Percentiles rank a stretch among this genome's conserved stretches.
Conservation (phyloP, 306 rosid species). For the Cotoneaster glaucophyllus region DNA sequence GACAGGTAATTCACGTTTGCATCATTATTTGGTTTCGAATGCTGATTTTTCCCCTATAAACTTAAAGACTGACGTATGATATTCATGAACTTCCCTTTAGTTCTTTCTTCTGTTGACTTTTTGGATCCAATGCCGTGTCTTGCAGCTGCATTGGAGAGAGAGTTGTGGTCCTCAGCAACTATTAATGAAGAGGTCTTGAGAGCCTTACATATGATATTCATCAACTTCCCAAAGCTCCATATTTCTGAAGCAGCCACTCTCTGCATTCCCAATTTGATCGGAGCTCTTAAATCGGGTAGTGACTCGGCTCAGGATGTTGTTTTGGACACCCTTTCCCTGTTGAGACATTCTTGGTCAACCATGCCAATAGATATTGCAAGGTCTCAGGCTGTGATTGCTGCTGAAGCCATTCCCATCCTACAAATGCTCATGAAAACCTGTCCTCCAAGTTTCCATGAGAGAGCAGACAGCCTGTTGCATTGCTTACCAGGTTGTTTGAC, state of each 20-base stretch:
- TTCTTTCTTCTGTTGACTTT: background rate
- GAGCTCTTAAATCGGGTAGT: conserved; percentile 84
- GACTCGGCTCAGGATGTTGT: conserved; percentile 89
- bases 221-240: conserved; percentile 91
- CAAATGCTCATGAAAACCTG: conserved; percentile 98
- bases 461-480: conserved; percentile 88
- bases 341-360: conserved; percentile 89
- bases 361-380: conserved; percentile 82
- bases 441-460: conserved; percentile 96
- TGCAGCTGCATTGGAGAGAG: conserved; percentile 95
- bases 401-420: conserved; percentile 93
- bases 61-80: background rate
- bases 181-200: conserved; percentile 89
- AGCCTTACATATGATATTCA: conserved; percentile 80
- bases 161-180: conserved; percentile 85
- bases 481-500: conserved; percentile 98
- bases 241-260: conserved; percentile 89
- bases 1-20: conserved; percentile 50
- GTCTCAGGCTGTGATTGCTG: conserved; percentile 82
- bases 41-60: background rate
- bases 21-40: background rate
- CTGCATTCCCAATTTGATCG: conserved; percentile 90
- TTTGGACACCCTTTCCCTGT: conserved; percentile 71
- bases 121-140: conserved; percentile 21
- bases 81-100: background rate